Evolutionary conservation across 805 yeast species (phyloP), one percentile per base, ranked within the genome.

Genomic region (Candida vaughaniae): DNA sequence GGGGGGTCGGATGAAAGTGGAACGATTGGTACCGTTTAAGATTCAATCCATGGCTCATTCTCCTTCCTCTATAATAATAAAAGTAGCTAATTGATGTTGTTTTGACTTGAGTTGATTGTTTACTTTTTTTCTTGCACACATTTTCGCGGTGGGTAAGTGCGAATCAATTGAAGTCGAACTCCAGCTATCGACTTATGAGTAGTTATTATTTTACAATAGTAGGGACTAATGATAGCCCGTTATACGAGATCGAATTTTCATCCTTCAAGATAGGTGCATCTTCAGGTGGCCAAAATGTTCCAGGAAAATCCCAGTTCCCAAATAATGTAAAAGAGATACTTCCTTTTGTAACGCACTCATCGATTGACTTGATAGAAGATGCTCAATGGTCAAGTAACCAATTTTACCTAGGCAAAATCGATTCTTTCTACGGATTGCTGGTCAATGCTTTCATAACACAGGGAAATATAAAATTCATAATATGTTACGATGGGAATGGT

Each of bases 361-460:
- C 98, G 2, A 62, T 93, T 25, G 99, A 93, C 58, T 71, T 93
- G n/a, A 80, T 93, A 0, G 96, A 93, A 46, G 96, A 90, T 50
- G 62, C 79, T 2, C 97, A 89, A 55, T 89, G 95, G 91, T 75
- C 77, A 32, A 69, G 77, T 7, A 77, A 71, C 45, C 69, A 73
- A 29, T 69, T 84, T 45, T 82, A 85, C 52, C 64, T 89, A 44
- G 90, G 91, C 31, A 77, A 77, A 30, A 77, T 91, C 14, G 99
- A 93, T 61, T 79, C 82, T 25, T 91, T 88, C 58, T 87, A 90
- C 57, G 95, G 93, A 4, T 78, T 80, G 47, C 66, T 73, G 32
- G 77, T 91, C n/a, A 85, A 88, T 38, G 95, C 91, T 3, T 93
- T 80, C 55, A 72, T 91, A 27, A 87, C 96, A 0, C 89, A 89